Evolutionary conservation across 148 eudicot genomes (phyloP).

Genomic region (Vaccinium macrocarpon): DNA sequence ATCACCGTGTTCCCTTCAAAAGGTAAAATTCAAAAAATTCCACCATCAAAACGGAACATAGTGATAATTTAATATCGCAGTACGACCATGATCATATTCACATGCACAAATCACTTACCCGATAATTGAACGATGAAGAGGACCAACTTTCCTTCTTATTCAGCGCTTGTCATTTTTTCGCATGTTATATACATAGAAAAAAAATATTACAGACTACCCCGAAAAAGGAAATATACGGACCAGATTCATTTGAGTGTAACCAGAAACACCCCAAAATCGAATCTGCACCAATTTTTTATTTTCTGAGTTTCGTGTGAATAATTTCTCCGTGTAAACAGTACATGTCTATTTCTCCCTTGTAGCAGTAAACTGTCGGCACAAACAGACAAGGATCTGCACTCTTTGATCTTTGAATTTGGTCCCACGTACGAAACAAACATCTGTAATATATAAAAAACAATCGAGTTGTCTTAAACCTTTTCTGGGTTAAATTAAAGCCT

Average conservation of each 20-base stretch:
- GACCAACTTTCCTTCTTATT: no score
- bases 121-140: no score
- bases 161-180: not conserved
- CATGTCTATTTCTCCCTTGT: not conserved
- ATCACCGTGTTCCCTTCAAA: no score
- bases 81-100: no score
- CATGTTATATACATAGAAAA: not conserved
- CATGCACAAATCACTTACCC: no score
- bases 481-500: no score
- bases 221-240: not conserved
- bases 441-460: constrained; percentile 4
- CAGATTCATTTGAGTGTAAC: not conserved
- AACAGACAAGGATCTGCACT: constrained; percentile 30
- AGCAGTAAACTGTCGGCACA: constrained; percentile 9
- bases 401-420: constrained; percentile 16
- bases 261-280: not conserved
- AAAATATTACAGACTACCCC: not conserved
- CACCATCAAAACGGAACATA: no score
- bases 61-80: no score
- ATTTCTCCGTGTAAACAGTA: not conserved
- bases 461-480: no score
- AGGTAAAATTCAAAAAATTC: no score
- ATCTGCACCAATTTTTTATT: not conserved
- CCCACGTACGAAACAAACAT: not conserved
- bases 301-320: not conserved